Evolutionary conservation across 768 basidiomycete species (phyloP).

Genomic region (Suillus placidus): DNA sequence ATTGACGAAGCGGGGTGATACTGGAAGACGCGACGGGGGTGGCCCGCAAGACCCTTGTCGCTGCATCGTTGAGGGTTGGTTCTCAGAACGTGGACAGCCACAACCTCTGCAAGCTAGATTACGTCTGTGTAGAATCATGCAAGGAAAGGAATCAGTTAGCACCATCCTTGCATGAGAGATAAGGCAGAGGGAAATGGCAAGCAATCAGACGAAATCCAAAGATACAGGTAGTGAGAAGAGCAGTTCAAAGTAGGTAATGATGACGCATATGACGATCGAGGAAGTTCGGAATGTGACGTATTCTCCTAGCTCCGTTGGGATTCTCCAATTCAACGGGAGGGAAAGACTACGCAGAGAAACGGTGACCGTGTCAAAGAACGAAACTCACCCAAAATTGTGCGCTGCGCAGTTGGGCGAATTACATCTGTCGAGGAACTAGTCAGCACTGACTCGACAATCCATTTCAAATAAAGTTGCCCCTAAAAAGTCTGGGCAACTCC

Average conservation of each 20-base stretch:
- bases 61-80: conserved; percentile 32
- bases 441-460: conserved; percentile 17
- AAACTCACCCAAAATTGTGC: conserved; percentile 82
- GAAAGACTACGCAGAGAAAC: not conserved
- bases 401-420: conserved; percentile 69
- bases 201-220: conserved; percentile 5
- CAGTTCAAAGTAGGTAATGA: conserved; percentile 27
- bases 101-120: conserved; percentile 80
- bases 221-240: conserved; percentile 25
- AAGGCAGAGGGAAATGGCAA: conserved; percentile 8
- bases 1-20: conserved; percentile 29
- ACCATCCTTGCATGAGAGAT: conserved; percentile 29
- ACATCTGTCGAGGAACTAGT: conserved; percentile 51
- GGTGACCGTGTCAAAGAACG: conserved; percentile 5
- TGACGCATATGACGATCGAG: conserved; percentile 19
- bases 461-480: conserved; percentile 24
- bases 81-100: conserved; percentile 58
- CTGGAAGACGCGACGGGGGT: conserved; percentile 24
- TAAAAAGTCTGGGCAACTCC: conserved; percentile 12
- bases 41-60: conserved; percentile 30
- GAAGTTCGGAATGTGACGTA: not conserved
- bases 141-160: conserved; percentile 52
- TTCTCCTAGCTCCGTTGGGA: not conserved
- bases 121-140: conserved; percentile 62
- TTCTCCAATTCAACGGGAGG: not conserved